Evolutionary conservation across 2,329 filamentous ascomycete genomes (phyloP), one percentile per base, ranked within the genome.

Genomic region (Pseudocercospora eumusae): DNA sequence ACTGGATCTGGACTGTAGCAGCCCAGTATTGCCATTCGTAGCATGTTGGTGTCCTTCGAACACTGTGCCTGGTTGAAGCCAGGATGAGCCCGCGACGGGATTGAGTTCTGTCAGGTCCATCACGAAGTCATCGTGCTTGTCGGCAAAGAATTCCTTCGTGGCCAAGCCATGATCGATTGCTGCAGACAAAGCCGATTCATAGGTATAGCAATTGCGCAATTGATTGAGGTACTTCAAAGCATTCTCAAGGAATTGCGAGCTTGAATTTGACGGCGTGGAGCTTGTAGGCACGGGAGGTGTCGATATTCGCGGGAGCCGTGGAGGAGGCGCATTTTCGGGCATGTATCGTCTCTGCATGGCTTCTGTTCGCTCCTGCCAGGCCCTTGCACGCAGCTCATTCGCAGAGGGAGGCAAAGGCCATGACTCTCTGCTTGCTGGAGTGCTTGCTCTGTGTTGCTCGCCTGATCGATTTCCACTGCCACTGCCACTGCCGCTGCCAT

Each of bases 41-140:
- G 86, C 86, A 69, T 85, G 82, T 70, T 89, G 87, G 25, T 80
- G 84, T 2, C 87, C 87, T 11, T 81, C 81, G 65, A 88, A 86
- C 0, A 85, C 78, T 57, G 83, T 81, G 20, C 87, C 86, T 5
- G 84, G 81, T 56, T 82, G 80, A 10, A 89, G 75, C 85, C 86
- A 88, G 7, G 86, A 88, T 54, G 81, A 86, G 57, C 80, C 75
- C 2, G 74, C 69, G n/a, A 84, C 82, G 1, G 81, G 79, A 1
- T 79, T 76, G 15, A 87, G 78, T 28, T 75, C 78, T 20, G 74
- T 72, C 15, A 83, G 80, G 67, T 87, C 81, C 25, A 86, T 77
- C 45, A 88, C 77, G 61, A 88, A 86, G 69, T 88, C 86, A 56
- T 83, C 74, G 61, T 81, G 74, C 63, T 83, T 80, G 64, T 81